Conservation (phyloP, 1,284 basidiomycete genomes). For the Marasmius fiardii region DNA sequence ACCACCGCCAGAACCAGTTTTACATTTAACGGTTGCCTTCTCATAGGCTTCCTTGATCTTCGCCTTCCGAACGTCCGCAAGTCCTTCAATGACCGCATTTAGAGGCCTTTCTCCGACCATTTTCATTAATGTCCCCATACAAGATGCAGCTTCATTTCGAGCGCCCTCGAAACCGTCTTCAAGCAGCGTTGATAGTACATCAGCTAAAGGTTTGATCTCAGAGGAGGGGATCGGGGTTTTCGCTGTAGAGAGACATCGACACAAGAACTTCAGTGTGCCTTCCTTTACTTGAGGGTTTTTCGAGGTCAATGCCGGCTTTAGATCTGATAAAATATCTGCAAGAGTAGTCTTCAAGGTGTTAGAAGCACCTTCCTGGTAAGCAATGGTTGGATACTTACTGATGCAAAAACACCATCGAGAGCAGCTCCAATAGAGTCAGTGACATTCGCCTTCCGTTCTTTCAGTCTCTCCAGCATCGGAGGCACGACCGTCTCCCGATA, state of each 20-base stretch:
- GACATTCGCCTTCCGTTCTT: constrained; percentile 91
- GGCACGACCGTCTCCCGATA: constrained; percentile 76
- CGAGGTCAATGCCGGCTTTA: constrained; percentile 74
- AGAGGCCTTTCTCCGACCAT: constrained; percentile 95
- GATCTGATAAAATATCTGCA: constrained; percentile 82
- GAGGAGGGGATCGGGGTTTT: constrained; percentile 64
- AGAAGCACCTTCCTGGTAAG: constrained; percentile 12
- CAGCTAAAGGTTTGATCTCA: constrained; percentile 85
- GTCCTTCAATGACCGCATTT: constrained; percentile 82
- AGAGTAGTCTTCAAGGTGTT: constrained; percentile 62
- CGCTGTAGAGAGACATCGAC: constrained; percentile 74
- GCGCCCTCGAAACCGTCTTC: constrained; percentile 92
- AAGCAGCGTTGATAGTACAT: constrained; percentile 73
- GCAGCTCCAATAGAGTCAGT: constrained; percentile 88
- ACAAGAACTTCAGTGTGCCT: constrained; percentile 87
- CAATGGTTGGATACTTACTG: constrained; percentile 46
- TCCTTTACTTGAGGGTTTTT: constrained; percentile 99
- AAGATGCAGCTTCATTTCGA: constrained; percentile 84
- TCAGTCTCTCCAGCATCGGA: constrained; percentile 86
- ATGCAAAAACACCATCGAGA: constrained; percentile 86
- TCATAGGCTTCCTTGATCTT: constrained; percentile 96
- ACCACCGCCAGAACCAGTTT: constrained; percentile 53
- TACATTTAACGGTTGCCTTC: constrained; percentile 85
- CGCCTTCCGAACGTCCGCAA: constrained; percentile 87
- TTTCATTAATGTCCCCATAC: constrained; percentile 92